Evolutionary conservation across 1,284 basidiomycete species (phyloP).

Genomic region (Tilletia indica): DNA sequence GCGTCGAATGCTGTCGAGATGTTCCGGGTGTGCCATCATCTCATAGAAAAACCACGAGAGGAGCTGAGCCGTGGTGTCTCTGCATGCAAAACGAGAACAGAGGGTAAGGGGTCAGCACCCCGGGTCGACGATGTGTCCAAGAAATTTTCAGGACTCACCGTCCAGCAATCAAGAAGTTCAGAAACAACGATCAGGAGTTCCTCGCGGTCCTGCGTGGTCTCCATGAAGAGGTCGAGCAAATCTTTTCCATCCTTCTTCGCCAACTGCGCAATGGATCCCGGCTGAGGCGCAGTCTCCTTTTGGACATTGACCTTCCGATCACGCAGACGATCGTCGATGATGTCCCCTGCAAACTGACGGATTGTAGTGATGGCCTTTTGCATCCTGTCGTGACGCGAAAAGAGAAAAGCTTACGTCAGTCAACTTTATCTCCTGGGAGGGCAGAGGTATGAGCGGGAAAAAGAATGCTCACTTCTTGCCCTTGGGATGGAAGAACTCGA

Average conservation of each 20-base stretch:
- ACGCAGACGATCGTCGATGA: slow-evolving; percentile 36
- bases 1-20: slow-evolving; percentile 27
- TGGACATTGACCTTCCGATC: neutral
- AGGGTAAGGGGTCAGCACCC: no score
- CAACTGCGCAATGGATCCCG: slow-evolving; percentile 3
- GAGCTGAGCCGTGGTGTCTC: slow-evolving; percentile 45
- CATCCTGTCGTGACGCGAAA: neutral
- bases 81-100: neutral
- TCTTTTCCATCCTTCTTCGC: slow-evolving; percentile 38
- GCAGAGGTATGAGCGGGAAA: neutral
- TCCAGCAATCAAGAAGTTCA: slow-evolving; percentile 46
- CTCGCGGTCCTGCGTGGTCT: slow-evolving; percentile 51
- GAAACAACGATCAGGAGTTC: slow-evolving; percentile 48
- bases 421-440: neutral
- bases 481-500: slow-evolving; percentile 36
- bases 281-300: neutral
- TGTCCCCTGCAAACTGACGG: slow-evolving; percentile 34
- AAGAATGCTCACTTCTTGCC: slow-evolving; percentile 22
- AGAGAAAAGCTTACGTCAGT: no score
- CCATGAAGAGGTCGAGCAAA: slow-evolving; percentile 58
- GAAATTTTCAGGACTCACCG: slow-evolving; percentile 7
- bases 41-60: slow-evolving; percentile 45
- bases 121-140: no score
- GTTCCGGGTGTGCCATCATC: slow-evolving; percentile 32
- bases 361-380: slow-evolving; percentile 26